A percentile compares a stretch with the other conserved stretches of the same genome.
These are phyloP conservation scores for Trichosporon coremiiforme DNA, from an alignment of 1,284 basidiomycete species.

Conservation along the genomic window DNA sequence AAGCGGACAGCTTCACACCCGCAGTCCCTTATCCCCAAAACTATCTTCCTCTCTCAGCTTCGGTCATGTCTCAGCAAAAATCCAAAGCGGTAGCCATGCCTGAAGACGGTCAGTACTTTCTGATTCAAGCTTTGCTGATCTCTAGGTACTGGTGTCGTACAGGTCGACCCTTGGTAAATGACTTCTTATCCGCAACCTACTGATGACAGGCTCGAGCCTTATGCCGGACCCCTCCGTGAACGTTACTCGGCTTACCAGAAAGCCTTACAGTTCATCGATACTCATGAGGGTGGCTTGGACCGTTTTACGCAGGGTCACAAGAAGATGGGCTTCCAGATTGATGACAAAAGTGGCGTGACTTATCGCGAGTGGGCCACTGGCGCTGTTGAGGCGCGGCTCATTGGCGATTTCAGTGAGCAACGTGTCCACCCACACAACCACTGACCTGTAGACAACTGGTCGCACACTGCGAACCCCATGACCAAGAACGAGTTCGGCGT, in stretches of 20 bases:
- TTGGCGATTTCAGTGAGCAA: slow-evolving; percentile 92
- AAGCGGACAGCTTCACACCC: not conserved
- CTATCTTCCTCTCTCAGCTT: slow-evolving; percentile 12
- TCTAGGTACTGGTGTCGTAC: slow-evolving; percentile 50
- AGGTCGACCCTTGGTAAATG: slow-evolving; percentile 51
- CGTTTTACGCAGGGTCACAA: slow-evolving; percentile 84
- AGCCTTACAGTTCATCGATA: slow-evolving; percentile 72
- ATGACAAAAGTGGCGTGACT: slow-evolving; percentile 68
- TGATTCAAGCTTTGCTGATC: not conserved
- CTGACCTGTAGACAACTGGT: slow-evolving; percentile 74
- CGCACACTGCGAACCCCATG: slow-evolving; percentile 83
- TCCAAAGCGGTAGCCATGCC: slow-evolving; percentile 12
- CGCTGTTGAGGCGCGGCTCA: slow-evolving; percentile 75
- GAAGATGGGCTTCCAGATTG: slow-evolving; percentile 79
- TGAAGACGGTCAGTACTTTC: slow-evolving; percentile 14
- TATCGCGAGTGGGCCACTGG: slow-evolving; percentile 98
- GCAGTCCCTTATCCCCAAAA: slow-evolving; percentile 16
- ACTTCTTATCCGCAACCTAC: not conserved
- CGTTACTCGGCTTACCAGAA: slow-evolving; percentile 71
- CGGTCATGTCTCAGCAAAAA: slow-evolving; percentile 4
- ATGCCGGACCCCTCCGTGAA: slow-evolving; percentile 69
- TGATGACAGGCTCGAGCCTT: slow-evolving; percentile 66
- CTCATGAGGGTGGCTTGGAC: slow-evolving; percentile 84
- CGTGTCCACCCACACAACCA: slow-evolving; percentile 16
- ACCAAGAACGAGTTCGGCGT: slow-evolving; percentile 82